Evolutionary conservation across 768 basidiomycete genomes (phyloP), one percentile per base, ranked within the genome.

Genomic region (Rhizopogon vulgaris): DNA sequence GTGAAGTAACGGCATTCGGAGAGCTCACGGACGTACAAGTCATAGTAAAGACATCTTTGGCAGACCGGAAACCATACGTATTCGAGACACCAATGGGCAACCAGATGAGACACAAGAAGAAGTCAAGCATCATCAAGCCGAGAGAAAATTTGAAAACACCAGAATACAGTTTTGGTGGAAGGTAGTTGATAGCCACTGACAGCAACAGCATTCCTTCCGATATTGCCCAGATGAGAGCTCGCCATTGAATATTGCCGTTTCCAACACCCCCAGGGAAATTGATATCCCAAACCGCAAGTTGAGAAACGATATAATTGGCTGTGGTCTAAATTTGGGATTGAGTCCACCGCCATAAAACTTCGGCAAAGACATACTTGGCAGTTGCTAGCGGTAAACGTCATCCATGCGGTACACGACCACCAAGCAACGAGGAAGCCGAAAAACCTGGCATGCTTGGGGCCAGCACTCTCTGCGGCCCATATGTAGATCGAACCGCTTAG

Each of bases 341-440:
- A 10, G 46, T 52, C n/a, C 24, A 34, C 7, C 6, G 14, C 22
- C 36, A 52, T 27, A 24, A 40, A n/a, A 43, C 42, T 10, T 34
- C 32, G 3, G 11, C 32, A 34, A 11, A 12, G 1, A 54, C 78
- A 34, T 41, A 86, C 92, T 73, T 93, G 90, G 53, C 88, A 91
- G 62, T 91, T 94, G 25, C 87, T 82, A 8, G 93, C 93, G 38
- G 83, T 77, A 59, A 94, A 95, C 0, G 93, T 94, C 80, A 92
- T 92, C 93, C 93, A 95, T n/a, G 92, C 93, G 1, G 91, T 93
- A 52, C 84, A 85, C 12, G 89, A 76, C 92, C 92, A 95, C 87
- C 89, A 95, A 28, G 92, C 92, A 14, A 94, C 92, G 51, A 91
- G 67, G 70, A 94, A 92, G 1, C 90, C 92, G 57, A 91, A 80